phyloP scores from a whole-genome alignment of 1,284 basidiomycete species.

The Meira nashicola region DNA sequence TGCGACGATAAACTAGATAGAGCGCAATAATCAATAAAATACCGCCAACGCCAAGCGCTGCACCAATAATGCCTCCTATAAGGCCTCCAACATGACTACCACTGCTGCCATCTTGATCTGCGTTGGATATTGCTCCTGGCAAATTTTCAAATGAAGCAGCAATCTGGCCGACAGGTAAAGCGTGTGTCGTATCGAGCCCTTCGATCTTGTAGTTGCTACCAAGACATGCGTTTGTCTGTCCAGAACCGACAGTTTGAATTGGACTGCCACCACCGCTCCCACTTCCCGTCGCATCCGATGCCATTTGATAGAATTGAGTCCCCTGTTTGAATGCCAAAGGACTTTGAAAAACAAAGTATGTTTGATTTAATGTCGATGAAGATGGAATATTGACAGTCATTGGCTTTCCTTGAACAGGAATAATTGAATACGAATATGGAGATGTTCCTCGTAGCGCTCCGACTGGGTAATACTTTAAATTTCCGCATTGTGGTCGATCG shows the following conservation, averaged over 20 bases:
- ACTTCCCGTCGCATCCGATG: constrained; percentile 28
- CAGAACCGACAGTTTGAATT: constrained; percentile 24
- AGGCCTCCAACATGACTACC: constrained; percentile 23
- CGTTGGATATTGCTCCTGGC: constrained; percentile 23
- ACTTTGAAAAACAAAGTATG: constrained; percentile 23
- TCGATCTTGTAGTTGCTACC: constrained; percentile 13
- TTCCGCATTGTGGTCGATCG: constrained; percentile 27
- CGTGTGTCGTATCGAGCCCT: background rate
- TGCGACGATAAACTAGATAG: constrained; percentile 28
- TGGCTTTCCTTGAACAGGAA: constrained; percentile 25
- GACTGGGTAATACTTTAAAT: constrained; percentile 34
- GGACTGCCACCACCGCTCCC: constrained; percentile 29
- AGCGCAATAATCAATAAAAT: constrained; percentile 25
- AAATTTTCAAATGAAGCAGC: constrained; percentile 26
- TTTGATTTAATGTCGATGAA: constrained; percentile 20
- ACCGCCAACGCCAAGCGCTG: constrained; percentile 27
- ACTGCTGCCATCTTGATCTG: background rate
- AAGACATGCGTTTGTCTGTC: constrained; percentile 18
- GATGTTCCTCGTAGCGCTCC: constrained; percentile 22
- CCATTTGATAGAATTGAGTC: constrained; percentile 30
- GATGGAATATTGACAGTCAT: constrained; percentile 26
- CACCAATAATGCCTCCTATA: constrained; percentile 39
- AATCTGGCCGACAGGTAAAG: constrained; percentile 20
- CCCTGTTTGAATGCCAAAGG: constrained; percentile 26
- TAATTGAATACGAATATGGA: constrained; percentile 32